Base-by-base conservation (phyloP, 2,329 filamentous ascomycete genomes). In the Aspergillus melleus region DNA sequence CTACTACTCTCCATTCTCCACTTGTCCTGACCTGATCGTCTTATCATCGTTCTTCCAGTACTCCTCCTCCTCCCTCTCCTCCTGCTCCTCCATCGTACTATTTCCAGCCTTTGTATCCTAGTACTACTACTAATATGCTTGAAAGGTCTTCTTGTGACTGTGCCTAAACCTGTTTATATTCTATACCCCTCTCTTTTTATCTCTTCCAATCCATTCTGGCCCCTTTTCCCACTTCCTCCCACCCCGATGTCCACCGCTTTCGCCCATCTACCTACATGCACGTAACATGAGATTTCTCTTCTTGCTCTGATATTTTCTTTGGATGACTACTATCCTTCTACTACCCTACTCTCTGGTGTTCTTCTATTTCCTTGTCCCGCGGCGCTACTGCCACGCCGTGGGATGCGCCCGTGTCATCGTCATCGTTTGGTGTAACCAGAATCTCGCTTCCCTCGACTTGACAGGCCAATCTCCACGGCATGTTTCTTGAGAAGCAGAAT, bases 381-480 rank as follows among this genome's bases (percentile, higher is more conserved):
- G 67, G 63, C 68, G 63, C 63, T 69, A 69, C 68, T 72, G 65
- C 67, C 70, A 66, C 63, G 60, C 62, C 62, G 64, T 73, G 66
- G 67, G 66, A 72, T 74, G 72, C 70, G 70, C 71, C 65, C 70
- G 72, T 73, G 72, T 74, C 72, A 74, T 75, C 66, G 65, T 68
- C 68, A 61, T 60, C 60, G 67, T 55, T 63, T 72, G 69, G 72
- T 74, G 72, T 75, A 74, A 74, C 73, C 60, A 66, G 60, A 58
- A 58, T 59, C 66, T 63, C 59, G 57, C 64, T 68, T 71, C 60
- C 69, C 67, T 68, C 66, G 64, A 70, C 63, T 69, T 69, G 67
- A 72, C 66, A 63, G 66, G 62, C 62, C 62, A 68, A 66, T 68
- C 60, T 64, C 54, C 67, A 62, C 66, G 67, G 66, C 65, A 66